Evolutionary conservation across 2,329 filamentous ascomycete species (phyloP).

Genomic region (Xylaria sp.): DNA sequence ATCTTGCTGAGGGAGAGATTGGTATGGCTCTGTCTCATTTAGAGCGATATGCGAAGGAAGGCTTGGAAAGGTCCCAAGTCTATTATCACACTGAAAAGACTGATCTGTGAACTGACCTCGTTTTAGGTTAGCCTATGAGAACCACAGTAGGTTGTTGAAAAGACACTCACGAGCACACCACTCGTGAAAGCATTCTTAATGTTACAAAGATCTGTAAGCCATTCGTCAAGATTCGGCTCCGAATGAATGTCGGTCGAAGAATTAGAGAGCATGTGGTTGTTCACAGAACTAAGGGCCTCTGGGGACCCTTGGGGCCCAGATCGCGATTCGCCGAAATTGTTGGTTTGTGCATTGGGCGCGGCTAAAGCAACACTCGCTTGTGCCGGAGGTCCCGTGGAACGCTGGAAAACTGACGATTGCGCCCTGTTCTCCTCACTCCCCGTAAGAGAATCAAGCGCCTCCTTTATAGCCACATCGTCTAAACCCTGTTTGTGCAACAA

Average conservation of each 20-base stretch:
- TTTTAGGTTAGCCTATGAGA: background rate
- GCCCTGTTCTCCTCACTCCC: background rate
- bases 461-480: slow-evolving; percentile 18
- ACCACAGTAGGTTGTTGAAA: background rate
- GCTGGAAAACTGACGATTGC: background rate
- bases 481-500: slow-evolving; percentile 22
- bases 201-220: slow-evolving; percentile 22
- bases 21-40: background rate
- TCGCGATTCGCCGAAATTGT: background rate
- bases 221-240: slow-evolving; percentile 4
- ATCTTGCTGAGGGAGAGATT: background rate
- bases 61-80: background rate
- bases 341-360: background rate
- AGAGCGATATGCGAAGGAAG: background rate
- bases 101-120: background rate
- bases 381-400: background rate
- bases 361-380: background rate
- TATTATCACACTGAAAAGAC: background rate
- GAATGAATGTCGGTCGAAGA: background rate
- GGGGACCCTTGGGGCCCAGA: background rate
- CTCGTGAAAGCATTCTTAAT: slow-evolving; percentile 19
- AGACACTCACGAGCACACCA: background rate
- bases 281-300: background rate
- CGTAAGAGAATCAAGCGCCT: background rate
- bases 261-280: background rate